These are phyloP conservation scores for Hyphopichia pseudoburtonii DNA, from an alignment of 1,139 yeast genomes.

Conservation along the genomic window DNA sequence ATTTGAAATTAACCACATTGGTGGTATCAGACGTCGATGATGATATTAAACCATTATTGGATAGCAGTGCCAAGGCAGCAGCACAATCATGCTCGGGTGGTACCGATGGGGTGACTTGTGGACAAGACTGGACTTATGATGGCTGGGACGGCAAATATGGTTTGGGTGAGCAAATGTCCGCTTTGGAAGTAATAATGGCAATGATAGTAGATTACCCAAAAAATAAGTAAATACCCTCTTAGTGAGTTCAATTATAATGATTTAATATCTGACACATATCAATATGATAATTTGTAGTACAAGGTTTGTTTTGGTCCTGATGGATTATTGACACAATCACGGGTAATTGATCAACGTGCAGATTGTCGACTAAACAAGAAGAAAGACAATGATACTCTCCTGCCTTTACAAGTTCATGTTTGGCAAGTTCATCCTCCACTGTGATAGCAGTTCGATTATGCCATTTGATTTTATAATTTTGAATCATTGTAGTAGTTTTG, in stretches of 20 bases:
- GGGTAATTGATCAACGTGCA: not conserved
- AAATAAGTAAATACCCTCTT: not conserved
- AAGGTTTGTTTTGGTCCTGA: not conserved
- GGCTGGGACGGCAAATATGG: constrained; percentile 79
- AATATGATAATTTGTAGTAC: not conserved
- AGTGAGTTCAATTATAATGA: not conserved
- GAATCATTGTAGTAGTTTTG: not conserved
- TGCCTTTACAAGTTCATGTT: not conserved
- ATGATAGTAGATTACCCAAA: constrained; percentile 1
- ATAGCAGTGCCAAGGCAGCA: constrained; percentile 72
- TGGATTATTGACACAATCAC: constrained; percentile 1
- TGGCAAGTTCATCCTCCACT: not conserved
- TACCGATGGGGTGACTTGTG: constrained; percentile 86
- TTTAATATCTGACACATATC: not conserved
- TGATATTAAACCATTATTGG: constrained; percentile 49
- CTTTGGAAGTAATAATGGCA: constrained; percentile 66
- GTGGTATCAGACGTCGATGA: constrained; percentile 64
- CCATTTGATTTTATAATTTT: not conserved
- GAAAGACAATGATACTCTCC: not conserved
- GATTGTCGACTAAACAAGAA: not conserved
- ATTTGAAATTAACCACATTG: constrained; percentile 70
- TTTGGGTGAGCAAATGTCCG: constrained; percentile 92
- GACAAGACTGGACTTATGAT: constrained; percentile 67
- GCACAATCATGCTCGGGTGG: constrained; percentile 87
- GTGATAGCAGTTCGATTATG: not conserved